Conservation (phyloP, 495 filamentous ascomycete genomes). For the Platismatia glauca region DNA sequence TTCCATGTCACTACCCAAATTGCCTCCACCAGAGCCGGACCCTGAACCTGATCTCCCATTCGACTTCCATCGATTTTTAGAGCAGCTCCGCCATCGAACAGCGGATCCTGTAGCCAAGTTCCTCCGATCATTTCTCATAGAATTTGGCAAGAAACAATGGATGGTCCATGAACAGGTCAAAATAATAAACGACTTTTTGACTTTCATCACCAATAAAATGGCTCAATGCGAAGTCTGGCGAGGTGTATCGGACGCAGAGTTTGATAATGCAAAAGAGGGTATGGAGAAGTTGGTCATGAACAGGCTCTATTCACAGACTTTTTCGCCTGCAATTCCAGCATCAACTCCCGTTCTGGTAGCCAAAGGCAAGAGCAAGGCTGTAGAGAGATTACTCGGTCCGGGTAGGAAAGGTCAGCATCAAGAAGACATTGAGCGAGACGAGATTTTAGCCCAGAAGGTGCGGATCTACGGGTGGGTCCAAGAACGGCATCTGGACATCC, state of each 20-base stretch:
- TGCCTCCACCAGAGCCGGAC: constrained; percentile 74
- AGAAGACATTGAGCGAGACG: constrained; percentile 95
- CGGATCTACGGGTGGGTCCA: constrained; percentile 91
- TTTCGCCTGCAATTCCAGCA: constrained; percentile 83
- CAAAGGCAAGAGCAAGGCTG: constrained; percentile 59
- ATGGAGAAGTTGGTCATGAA: constrained; percentile 99
- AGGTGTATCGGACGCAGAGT: constrained; percentile 89
- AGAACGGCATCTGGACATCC: constrained; percentile 92
- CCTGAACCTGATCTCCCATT: constrained; percentile 86
- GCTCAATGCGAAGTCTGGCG: constrained; percentile 96
- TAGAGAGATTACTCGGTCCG: constrained; percentile 62
- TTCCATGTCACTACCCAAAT: constrained; percentile 28
- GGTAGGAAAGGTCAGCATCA: constrained; percentile 92
- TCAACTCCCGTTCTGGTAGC: constrained; percentile 62
- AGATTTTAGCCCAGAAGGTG: constrained; percentile 89
- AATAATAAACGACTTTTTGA: constrained; percentile 91
- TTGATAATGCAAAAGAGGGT: constrained; percentile 95
- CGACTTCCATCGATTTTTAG: constrained; percentile 95
- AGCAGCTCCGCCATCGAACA: constrained; percentile 88
- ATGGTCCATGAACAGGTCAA: constrained; percentile 99
- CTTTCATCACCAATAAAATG: constrained; percentile 99
- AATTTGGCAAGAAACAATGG: constrained; percentile 98
- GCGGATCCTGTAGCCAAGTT: constrained; percentile 95
- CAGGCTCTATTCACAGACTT: constrained; percentile 88
- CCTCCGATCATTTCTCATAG: constrained; percentile 82